Base-by-base conservation (phyloP, 192 early-diverging fungal species). In the Chytriomyces sp. region DNA sequence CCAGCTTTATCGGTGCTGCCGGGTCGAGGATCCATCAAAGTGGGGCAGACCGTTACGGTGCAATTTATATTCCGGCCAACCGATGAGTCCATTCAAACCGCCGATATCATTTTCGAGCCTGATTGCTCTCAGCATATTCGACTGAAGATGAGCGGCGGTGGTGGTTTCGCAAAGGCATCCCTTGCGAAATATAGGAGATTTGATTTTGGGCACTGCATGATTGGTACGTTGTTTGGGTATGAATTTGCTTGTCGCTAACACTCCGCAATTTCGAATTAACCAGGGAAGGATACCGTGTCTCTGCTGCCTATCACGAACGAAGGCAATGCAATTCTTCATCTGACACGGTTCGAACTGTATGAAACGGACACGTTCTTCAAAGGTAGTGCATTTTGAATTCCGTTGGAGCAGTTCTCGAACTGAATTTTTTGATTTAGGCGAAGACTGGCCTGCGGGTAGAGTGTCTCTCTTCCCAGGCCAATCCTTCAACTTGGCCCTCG, bases 201-300 rank as follows among this genome's bases (percentile, higher is more conserved):
- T 77, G 89, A 91, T 72, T 91, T 91, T 72, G 89, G 89, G 24
- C 87, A 91, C 69, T 91, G 89, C 75, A 88, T 90, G 86, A 75
- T 75, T 66, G 13, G 53, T 20, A 18, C 20, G 13, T 18, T 57
- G 20, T 20, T 57, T 57, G 20, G 53, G 20, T 35, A 35, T 35
- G n/a, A n/a, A n/a, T n/a, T n/a, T n/a, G n/a, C n/a, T n/a, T n/a
- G n/a, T n/a, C n/a, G n/a, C n/a, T n/a, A n/a, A n/a, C n/a, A 18
- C 53, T 18, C 53, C 53, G 2, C 20, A 3, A 57, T 57, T 18
- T 11, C 53, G 3, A 57, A 18, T 11, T 57, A 57, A 2, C 3
- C 89, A 50, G 89, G 89, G 24, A 91, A 91, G 50, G 87, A 91
- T 63, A 88, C 89, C 6, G 78, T 81, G 44, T 88, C 87, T 23